Base-by-base conservation (phyloP, 352 stramenopile species). In the Peronospora belbahrii region DNA sequence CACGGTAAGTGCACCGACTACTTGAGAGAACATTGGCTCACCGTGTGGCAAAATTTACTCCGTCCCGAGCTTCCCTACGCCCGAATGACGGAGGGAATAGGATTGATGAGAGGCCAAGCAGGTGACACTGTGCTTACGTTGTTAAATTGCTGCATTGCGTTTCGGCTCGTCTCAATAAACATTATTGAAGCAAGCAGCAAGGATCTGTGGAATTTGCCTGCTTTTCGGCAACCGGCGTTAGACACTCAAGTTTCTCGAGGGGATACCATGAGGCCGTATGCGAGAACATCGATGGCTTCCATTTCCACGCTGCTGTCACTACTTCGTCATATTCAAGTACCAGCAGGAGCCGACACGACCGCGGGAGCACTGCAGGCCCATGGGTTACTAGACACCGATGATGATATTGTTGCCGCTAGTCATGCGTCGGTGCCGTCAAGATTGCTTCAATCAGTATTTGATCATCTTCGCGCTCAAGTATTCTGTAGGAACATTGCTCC, bases 41-140 rank as follows among this genome's bases (percentile, higher is more conserved):
- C 10, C 30, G 28, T 85, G 3, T 85, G 71, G 71, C 46, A 37
- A 11, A 67, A 48, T 31, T 57, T 85, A 15, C 45, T 85, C 44
- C 70, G 71, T 11, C 58, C 70, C 7, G 71, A 83, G 23, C 52
- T 83, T 15, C 74, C 74, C 8, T 85, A 82, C 30, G 34, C 37
- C 4, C 64, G 69, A 13, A 37, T 59, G 20, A 85, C 74, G 1
- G 68, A 75, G 18, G 70, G 61, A 20, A 65, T 71, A 13, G 58
- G 56, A 14, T 20, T 83, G 10, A 57, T 53, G 42, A 56, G 63
- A 52, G 65, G 72, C 19, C 50, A 71, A 46, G 52, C 65, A 23
- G 74, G 74, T 17, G 65, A 82, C 17, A 47, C 74, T 15, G 74
- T 83, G 5, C 50, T 85, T 14, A 67, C 50, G 10, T 28, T 85